Percentiles rank a stretch among this genome's conserved stretches.
These are phyloP conservation scores for Lentithecium fluviatile DNA, from an alignment of 495 filamentous ascomycete genomes.

Conservation along the genomic window DNA sequence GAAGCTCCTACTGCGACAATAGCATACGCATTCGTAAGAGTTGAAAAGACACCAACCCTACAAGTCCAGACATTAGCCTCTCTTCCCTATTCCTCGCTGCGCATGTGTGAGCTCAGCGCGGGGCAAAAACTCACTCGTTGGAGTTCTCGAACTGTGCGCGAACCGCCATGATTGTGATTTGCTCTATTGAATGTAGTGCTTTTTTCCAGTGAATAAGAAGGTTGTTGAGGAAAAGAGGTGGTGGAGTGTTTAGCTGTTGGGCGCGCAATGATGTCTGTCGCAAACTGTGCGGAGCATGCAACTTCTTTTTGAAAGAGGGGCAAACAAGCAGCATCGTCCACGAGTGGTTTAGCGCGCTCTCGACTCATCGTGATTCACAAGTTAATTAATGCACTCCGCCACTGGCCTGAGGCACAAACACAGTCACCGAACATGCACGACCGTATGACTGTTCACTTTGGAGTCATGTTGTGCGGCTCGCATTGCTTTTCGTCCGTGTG, in stretches of 20 bases:
- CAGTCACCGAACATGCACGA: too few species aligned
- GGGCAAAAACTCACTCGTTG: constrained; percentile 72
- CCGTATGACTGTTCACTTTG: too few species aligned
- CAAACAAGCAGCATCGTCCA: too few species aligned
- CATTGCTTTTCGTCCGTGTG: too few species aligned
- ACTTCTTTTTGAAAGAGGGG: too few species aligned
- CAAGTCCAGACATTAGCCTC: constrained; percentile 20
- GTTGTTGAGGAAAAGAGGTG: not conserved
- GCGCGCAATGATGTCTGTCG: too few species aligned
- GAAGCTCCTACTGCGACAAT: constrained; percentile 90
- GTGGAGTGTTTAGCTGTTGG: not conserved
- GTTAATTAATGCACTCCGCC: too few species aligned
- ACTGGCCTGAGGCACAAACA: too few species aligned
- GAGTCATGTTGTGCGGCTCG: too few species aligned
- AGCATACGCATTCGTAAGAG: constrained; percentile 93
- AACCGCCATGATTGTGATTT: constrained; percentile 43
- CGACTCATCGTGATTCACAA: too few species aligned
- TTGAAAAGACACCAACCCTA: constrained; percentile 95
- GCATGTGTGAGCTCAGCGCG: constrained; percentile 12
- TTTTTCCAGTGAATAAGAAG: not conserved
- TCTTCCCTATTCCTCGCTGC: not conserved
- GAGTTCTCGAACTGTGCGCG: constrained; percentile 86
- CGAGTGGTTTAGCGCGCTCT: too few species aligned
- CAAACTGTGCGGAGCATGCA: too few species aligned
- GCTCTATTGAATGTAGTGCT: not conserved